Base-by-base conservation (phyloP, 805 yeast species). In the Priceomyces medius region DNA sequence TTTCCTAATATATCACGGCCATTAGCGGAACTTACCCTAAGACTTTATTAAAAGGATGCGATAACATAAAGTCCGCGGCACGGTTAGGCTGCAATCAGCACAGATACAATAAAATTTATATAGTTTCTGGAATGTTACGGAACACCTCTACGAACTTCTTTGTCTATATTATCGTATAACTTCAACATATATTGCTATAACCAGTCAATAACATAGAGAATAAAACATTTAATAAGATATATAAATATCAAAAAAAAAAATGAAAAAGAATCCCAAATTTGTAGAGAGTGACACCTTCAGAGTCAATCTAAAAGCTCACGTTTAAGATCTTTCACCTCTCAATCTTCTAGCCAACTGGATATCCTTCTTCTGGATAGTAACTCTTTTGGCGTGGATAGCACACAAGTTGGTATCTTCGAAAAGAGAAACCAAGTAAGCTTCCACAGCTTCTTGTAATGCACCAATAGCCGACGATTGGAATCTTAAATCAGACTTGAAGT, bases 331-430 rank as follows among this genome's bases (percentile, higher is more conserved):
- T 77, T 86, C 95, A 73, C 97, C 98, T 76, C 97, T 85, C 68
- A 91, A 82, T 79, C 98, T 86, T 78, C 97, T 86, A 55, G 98
- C 99, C 66, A 91, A 80, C 67, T 90, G 96, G 68, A 91, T 88
- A 72, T 91, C 99, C 77, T 90, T 90, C 88, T 89, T 91, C 80
- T 88, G 96, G 64, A 91, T 88, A 53, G 99, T 91, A 58, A 91
- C 98, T 76, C 99, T 85, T 83, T 93, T 91, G 62, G 98, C 99
- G 74, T 91, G 99, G 56, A 89, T 88, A 53, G 98, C 97, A 76
- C 97, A 93, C 77, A 91, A 80, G 79, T 90, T 91, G 54, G 98
- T 93, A 72, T 93, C 98, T 78, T 91, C 98, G 58, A 91, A 93
- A 62, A 91, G 74, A 47, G 96, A 88, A 41, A 91, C 97, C 59